Evolutionary conservation across 2,329 filamentous ascomycete species (phyloP).

Genomic region (Colletotrichum eremochloae): DNA sequence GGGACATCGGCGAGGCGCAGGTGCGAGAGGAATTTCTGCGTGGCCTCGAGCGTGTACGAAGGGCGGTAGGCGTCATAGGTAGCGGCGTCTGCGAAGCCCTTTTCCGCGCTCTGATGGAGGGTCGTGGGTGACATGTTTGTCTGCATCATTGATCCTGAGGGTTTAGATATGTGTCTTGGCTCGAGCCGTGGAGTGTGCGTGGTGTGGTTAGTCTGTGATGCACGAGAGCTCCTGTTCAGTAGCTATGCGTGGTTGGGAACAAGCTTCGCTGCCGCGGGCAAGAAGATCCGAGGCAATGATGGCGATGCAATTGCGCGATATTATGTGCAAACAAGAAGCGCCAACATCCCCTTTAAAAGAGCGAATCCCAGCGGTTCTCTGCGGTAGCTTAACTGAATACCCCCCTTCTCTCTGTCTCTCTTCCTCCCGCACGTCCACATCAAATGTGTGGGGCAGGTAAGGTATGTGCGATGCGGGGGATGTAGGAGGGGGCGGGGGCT

Average conservation of each 20-base stretch:
- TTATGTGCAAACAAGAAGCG: constrained; percentile 1
- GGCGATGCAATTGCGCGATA: neutral
- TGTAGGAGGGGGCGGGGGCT: constrained; percentile 11
- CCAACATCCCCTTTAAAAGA: neutral
- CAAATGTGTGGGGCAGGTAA: constrained; percentile 16
- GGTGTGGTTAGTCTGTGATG: neutral
- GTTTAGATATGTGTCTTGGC: neutral
- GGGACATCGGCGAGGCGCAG: constrained; percentile 63
- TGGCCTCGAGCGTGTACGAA: constrained; percentile 71
- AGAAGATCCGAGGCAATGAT: neutral
- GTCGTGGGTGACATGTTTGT: constrained; percentile 40
- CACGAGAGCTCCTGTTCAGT: neutral
- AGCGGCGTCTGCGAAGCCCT: constrained; percentile 75
- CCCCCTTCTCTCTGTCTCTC: neutral
- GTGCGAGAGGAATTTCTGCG: constrained; percentile 68
- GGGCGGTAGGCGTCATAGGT: constrained; percentile 78
- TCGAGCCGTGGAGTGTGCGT: no score
- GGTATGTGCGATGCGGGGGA: constrained; percentile 4
- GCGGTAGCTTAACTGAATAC: neutral
- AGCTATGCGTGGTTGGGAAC: neutral
- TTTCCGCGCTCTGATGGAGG: constrained; percentile 65
- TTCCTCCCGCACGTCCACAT: constrained; percentile 30
- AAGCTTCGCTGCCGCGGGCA: neutral
- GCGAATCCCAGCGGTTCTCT: neutral
- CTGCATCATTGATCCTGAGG: no score